Conservation (phyloP, 139 green algal species). For the Ulvella scutata region DNA sequence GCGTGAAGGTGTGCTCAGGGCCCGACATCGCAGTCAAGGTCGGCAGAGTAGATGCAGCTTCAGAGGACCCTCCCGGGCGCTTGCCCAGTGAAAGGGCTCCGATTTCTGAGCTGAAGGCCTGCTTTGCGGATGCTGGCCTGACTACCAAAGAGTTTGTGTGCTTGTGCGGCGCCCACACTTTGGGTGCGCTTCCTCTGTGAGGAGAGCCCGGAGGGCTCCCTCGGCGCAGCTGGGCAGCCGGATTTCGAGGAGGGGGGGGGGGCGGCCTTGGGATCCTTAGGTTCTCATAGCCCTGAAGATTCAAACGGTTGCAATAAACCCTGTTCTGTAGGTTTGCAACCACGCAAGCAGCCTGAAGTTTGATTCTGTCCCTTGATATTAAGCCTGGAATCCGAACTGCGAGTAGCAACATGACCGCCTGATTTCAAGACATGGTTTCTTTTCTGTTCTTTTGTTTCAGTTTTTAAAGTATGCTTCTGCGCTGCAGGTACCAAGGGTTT, state of each 20-base stretch:
- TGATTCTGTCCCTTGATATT: no score
- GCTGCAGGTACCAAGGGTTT: constrained; percentile 72
- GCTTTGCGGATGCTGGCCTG: constrained; percentile 53
- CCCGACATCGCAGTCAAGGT: constrained; percentile 42
- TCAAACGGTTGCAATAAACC: no score
- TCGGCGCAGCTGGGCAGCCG: no score
- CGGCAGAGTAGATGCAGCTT: constrained; percentile 33
- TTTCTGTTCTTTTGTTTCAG: not conserved
- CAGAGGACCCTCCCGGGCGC: constrained; percentile 40
- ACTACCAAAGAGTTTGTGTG: constrained; percentile 47
- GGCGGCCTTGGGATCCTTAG: no score
- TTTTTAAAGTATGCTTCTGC: not conserved
- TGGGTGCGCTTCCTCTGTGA: constrained; percentile 15
- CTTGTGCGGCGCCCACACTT: constrained; percentile 55
- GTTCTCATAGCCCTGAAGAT: no score
- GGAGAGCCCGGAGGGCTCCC: no score
- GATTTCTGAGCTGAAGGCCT: constrained; percentile 31
- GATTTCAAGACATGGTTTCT: no score
- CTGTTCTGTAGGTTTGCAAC: no score
- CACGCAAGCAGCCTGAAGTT: no score
- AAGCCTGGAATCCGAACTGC: no score
- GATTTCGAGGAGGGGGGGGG: no score
- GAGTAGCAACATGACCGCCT: not conserved
- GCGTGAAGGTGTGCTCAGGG: constrained; percentile 46
- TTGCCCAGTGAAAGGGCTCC: constrained; percentile 44